A percentile compares a stretch with the other conserved stretches of the same genome.
These are phyloP conservation scores for Oryza glaberrima DNA, from an alignment of 176 grass and related monocot species.

Conservation along the genomic window DNA sequence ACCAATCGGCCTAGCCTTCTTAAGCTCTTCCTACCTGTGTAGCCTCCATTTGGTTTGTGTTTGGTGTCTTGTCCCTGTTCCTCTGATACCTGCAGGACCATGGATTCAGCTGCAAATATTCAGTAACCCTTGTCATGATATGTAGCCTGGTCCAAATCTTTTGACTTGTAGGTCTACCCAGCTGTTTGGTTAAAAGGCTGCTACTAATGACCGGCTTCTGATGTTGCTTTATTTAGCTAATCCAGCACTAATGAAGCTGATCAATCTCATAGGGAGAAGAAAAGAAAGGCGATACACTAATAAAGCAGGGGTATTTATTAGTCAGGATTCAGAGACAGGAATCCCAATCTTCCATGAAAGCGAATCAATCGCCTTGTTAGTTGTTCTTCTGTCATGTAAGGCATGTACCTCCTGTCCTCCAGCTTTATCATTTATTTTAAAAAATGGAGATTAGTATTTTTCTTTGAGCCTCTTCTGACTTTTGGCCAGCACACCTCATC, in stretches of 20 bases:
- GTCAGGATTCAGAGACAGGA: constrained; percentile 21
- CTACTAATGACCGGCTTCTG: constrained; percentile 16
- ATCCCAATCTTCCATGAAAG: constrained; percentile 33
- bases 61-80: constrained; percentile 18
- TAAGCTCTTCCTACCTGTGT: not conserved
- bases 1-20: not conserved
- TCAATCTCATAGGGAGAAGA: constrained; percentile 1
- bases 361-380: constrained; percentile 12
- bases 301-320: not conserved
- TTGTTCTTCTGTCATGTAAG: constrained; percentile 33
- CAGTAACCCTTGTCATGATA: constrained; percentile 6
- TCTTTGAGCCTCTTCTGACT: constrained; percentile 32
- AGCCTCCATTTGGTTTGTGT: not conserved
- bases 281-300: constrained; percentile 15
- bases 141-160: constrained; percentile 23
- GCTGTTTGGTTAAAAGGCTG: constrained; percentile 10
- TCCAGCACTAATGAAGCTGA: not conserved
- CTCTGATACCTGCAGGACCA: constrained; percentile 31
- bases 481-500: not conserved
- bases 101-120: constrained; percentile 13
- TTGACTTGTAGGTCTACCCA: constrained; percentile 27
- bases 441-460: not conserved
- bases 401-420: constrained; percentile 35
- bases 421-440: constrained; percentile 32
- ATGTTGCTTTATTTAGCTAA: constrained; percentile 21